Conservation (phyloP, 345 rosid genomes). For the Adansonia digitata region DNA sequence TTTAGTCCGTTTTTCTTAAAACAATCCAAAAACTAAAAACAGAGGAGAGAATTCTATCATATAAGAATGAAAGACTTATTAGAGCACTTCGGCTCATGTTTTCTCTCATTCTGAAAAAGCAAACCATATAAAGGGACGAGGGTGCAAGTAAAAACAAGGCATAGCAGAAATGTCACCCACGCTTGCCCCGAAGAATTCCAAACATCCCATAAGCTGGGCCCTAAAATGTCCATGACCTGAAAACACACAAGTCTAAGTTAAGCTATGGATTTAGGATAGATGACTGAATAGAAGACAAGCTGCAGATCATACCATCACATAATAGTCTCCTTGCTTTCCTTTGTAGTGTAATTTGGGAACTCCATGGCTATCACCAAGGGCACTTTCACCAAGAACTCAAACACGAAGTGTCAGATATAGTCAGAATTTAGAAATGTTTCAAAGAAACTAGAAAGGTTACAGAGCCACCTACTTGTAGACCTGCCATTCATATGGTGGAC, state of each 20-base stretch:
- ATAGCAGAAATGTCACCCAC: constrained; percentile 44
- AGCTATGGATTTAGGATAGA: constrained; percentile 10
- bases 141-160: neutral
- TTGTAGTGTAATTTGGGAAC: constrained; percentile 85
- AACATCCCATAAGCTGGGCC: constrained; percentile 98
- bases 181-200: constrained; percentile 93
- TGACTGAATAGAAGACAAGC: constrained; percentile 11
- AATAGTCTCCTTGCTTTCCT: constrained; percentile 98
- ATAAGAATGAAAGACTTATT: neutral
- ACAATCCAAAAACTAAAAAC: neutral
- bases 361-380: constrained; percentile 96
- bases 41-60: neutral
- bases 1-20: neutral
- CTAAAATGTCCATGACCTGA: constrained; percentile 98
- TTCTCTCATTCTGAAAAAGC: neutral
- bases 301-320: constrained; percentile 65
- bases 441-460: neutral
- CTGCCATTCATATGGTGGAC: constrained; percentile 99
- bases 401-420: neutral
- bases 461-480: constrained; percentile 68
- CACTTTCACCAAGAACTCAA: constrained; percentile 35
- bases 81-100: neutral
- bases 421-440: neutral
- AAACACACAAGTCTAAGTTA: constrained; percentile 11
- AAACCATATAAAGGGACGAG: neutral